Base-by-base conservation (phyloP, 1,284 basidiomycete genomes). In the Mycena citricolor region DNA sequence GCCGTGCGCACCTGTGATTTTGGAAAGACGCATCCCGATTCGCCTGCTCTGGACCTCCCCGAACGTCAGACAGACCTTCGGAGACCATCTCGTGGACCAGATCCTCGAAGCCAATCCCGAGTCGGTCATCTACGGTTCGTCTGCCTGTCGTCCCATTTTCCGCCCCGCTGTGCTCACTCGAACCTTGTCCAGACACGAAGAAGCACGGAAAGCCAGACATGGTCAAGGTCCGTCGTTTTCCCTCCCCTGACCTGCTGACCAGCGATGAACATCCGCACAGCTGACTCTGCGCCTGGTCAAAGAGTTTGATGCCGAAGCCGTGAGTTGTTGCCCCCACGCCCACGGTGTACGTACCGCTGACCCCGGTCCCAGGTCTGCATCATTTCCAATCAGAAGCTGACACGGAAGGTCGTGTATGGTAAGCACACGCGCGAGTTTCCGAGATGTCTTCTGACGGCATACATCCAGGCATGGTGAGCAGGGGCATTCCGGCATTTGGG, bases 291-390 rank as follows among this genome's bases (percentile, higher is more conserved):
- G 73, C 25, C 64, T 81, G 30, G 76, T 79, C 6, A 68, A 69
- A 32, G 79, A 81, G 55, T 81, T 78, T 62, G 60, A 81, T 24
- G 79, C 79, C 3, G 79, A 81, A 56, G 78, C 78, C n/a, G n/a
- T n/a, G n/a, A n/a, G n/a, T n/a, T n/a, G n/a, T n/a, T n/a, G n/a
- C n/a, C n/a, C n/a, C n/a, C n/a, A n/a, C n/a, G n/a, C n/a, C n/a
- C n/a, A n/a, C n/a, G n/a, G n/a, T n/a, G n/a, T n/a, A n/a, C n/a
- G n/a, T n/a, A n/a, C n/a, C n/a, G n/a, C n/a, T n/a, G n/a, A n/a
- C n/a, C n/a, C n/a, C n/a, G n/a, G n/a, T n/a, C n/a, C n/a, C n/a
- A n/a, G 19, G 79, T 83, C 16, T 73, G 71, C 45, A 67, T 81
- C 32, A 81, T 81, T 42, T 80, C 78, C 13, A 81, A 82, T 58